phyloP scores from a whole-genome alignment of 495 filamentous ascomycete genomes.

The Penicillium longicatenatum region DNA sequence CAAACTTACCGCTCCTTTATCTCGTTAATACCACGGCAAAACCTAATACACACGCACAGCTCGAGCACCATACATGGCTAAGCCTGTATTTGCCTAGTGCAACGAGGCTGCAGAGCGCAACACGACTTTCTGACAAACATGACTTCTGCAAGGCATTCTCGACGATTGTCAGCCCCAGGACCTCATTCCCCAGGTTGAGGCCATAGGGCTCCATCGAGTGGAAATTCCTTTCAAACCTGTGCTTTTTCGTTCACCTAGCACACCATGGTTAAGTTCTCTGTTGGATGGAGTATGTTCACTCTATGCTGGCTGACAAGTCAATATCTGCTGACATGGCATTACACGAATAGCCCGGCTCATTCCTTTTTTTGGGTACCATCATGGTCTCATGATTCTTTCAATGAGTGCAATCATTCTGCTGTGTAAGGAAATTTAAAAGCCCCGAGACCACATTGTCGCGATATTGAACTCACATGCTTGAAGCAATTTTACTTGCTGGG shows the following conservation, averaged over 20 bases:
- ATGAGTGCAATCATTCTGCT: constrained; percentile 8
- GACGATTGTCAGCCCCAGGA: neutral
- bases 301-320: neutral
- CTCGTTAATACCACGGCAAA: neutral
- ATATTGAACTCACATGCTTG: neutral
- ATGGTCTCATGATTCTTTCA: constrained; percentile 16
- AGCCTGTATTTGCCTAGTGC: neutral
- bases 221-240: neutral
- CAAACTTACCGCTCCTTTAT: neutral
- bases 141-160: neutral
- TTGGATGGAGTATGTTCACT: neutral
- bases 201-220: neutral
- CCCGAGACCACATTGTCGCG: neutral
- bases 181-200: neutral
- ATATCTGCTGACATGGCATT: neutral
- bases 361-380: constrained; percentile 11
- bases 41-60: neutral
- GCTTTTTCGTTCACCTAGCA: neutral
- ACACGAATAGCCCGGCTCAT: neutral
- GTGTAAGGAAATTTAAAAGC: constrained; percentile 6
- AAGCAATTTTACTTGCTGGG: constrained; percentile 16
- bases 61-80: neutral
- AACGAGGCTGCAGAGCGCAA: neutral
- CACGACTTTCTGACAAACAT: neutral
- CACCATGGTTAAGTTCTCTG: neutral